Conservation (phyloP, 345 rosid genomes). For the Rhodamnia rubescens region DNA sequence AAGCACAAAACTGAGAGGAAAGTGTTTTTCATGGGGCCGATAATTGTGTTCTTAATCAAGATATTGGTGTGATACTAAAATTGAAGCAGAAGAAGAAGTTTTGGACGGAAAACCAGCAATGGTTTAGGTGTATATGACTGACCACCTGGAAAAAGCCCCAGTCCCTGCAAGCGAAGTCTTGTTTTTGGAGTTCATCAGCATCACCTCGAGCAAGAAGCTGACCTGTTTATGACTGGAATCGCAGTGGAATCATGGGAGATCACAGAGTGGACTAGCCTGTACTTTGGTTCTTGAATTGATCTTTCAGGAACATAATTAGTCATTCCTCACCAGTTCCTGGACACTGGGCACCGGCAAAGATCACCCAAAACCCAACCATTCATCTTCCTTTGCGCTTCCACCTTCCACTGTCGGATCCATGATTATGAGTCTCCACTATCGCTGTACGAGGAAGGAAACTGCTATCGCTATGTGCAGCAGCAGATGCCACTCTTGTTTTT, state of each 20-base stretch:
- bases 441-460: background rate
- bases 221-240: conserved; percentile 11
- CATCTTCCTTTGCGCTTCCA: background rate
- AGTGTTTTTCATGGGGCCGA: background rate
- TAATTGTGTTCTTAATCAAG: background rate
- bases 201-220: conserved; percentile 10
- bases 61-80: background rate
- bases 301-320: conserved; percentile 3
- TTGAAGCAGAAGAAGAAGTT: background rate
- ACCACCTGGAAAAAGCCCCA: conserved; percentile 29
- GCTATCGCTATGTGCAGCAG: background rate
- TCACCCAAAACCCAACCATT: conserved; percentile 1
- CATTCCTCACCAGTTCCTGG: conserved; percentile 10
- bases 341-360: conserved; percentile 8
- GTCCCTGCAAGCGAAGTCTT: conserved; percentile 15
- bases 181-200: conserved; percentile 11
- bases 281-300: conserved; percentile 1
- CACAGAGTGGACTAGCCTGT: conserved; percentile 2
- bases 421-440: background rate
- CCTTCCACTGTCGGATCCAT: background rate
- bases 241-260: background rate
- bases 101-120: background rate
- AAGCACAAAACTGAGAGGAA: background rate
- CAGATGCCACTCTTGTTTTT: background rate
- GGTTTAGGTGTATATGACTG: background rate